Percentiles rank a stretch among this genome's conserved stretches.
Evolutionary conservation across 768 basidiomycete species (phyloP).

Genomic region (Suillus hirtellus): DNA sequence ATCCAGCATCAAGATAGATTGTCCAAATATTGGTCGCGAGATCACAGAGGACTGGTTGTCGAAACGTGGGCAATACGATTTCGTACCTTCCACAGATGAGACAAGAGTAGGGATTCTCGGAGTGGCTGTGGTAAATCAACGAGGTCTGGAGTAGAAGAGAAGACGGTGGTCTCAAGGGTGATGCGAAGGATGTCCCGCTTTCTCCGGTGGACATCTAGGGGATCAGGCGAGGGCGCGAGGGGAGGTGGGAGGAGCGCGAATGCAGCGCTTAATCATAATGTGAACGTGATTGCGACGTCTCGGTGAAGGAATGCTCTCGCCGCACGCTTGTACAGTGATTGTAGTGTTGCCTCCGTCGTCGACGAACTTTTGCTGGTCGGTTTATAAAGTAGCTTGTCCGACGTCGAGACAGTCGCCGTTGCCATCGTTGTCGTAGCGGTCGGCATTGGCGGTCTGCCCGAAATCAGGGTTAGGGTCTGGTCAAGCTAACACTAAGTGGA

Average conservation of each 20-base stretch:
- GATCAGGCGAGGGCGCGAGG: conserved; percentile 33
- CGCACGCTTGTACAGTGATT: conserved; percentile 75
- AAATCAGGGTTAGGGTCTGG: too few relatives aligned
- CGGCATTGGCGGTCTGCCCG: conserved; percentile 49
- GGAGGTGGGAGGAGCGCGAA: conserved; percentile 59
- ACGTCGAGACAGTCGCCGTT: conserved; percentile 15
- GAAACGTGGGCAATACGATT: too few relatives aligned
- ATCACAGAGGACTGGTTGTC: too few relatives aligned
- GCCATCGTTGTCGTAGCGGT: conserved; percentile 45
- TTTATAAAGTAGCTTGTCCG: conserved; percentile 39
- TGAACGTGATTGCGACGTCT: conserved; percentile 64
- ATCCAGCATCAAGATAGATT: too few relatives aligned
- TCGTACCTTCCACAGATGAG: too few relatives aligned
- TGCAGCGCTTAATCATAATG: conserved; percentile 66
- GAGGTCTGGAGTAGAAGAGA: conserved; percentile 49
- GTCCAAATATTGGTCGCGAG: too few relatives aligned
- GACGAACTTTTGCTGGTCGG: conserved; percentile 22
- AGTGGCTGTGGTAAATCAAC: conserved; percentile 50
- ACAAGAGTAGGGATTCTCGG: conserved; percentile 51
- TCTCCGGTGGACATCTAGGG: conserved; percentile 52
- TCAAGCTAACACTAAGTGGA: too few relatives aligned
- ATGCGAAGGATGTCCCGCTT: conserved; percentile 90
- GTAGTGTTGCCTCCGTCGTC: conserved; percentile 51
- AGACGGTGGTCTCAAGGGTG: conserved; percentile 76
- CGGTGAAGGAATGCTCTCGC: conserved; percentile 78